phyloP scores from a whole-genome alignment of 225 moss, liverwort and hornwort species.

The Straminergon stramineum region DNA sequence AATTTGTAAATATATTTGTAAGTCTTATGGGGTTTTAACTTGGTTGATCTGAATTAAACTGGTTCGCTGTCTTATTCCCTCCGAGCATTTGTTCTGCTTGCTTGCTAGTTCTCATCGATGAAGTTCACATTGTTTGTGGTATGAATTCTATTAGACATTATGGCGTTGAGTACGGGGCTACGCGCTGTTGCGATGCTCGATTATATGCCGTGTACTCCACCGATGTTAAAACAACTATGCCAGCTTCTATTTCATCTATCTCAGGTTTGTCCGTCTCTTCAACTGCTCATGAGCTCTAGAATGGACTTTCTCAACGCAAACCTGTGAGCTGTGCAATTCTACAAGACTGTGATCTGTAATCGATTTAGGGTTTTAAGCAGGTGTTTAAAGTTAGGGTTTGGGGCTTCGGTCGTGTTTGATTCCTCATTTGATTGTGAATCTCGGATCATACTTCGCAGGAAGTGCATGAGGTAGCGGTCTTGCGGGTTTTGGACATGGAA shows the following conservation, averaged over 20 bases:
- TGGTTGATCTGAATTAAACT: background rate
- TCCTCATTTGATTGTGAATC: background rate
- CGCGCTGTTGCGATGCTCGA: constrained; percentile 44
- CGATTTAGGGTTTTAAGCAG: background rate
- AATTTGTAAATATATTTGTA: background rate
- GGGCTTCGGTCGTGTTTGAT: background rate
- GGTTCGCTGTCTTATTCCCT: background rate
- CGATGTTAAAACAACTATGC: constrained; percentile 26
- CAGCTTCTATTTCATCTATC: constrained; percentile 35
- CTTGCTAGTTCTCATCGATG: background rate
- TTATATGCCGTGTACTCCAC: constrained; percentile 17
- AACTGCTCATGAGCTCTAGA: background rate
- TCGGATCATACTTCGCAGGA: constrained; percentile 12
- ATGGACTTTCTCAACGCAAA: background rate
- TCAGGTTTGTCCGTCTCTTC: constrained; percentile 22
- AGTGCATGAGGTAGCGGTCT: constrained; percentile 11
- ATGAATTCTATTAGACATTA: constrained; percentile 5
- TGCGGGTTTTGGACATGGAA: constrained; percentile 49
- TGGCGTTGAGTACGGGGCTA: constrained; percentile 34
- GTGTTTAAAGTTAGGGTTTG: background rate
- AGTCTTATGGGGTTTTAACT: background rate
- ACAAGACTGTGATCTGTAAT: background rate
- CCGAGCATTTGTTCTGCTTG: background rate
- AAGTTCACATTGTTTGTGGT: background rate
- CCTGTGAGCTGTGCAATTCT: background rate